Conservation (phyloP, 1,284 basidiomycete species). For the Takashimella koratensis region DNA sequence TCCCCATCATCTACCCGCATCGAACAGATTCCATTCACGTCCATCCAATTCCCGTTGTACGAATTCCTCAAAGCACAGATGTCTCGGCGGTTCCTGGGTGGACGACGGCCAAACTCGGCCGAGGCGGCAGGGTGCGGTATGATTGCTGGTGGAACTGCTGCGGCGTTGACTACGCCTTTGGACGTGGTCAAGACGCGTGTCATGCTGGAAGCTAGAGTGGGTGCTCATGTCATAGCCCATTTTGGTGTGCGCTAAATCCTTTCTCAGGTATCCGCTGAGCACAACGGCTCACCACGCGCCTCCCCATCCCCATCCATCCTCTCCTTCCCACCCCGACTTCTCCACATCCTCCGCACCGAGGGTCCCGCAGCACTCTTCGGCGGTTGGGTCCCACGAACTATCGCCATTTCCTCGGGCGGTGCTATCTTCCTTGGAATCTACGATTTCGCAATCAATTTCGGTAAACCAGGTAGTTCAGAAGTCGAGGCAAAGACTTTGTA, state of each 20-base stretch:
- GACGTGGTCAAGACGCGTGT: conserved; percentile 97
- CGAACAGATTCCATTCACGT: conserved; percentile 88
- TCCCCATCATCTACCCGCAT: neutral
- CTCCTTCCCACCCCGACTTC: conserved; percentile 58
- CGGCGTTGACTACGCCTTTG: conserved; percentile 85
- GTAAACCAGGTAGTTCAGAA: neutral
- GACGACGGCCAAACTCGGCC: conserved; percentile 63
- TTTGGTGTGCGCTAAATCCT: neutral
- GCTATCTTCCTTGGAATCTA: conserved; percentile 95
- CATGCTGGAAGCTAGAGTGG: conserved; percentile 83
- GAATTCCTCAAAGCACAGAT: conserved; percentile 75
- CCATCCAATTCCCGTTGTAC: conserved; percentile 94
- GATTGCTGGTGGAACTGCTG: conserved; percentile 84
- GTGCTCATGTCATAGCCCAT: no score
- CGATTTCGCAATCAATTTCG: conserved; percentile 54
- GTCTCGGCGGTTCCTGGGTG: conserved; percentile 48
- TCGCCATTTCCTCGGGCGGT: conserved; percentile 95
- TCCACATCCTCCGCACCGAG: conserved; percentile 67
- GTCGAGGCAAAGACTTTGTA: neutral
- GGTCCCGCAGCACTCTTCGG: conserved; percentile 75
- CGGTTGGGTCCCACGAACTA: conserved; percentile 83
- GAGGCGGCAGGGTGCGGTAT: conserved; percentile 91
- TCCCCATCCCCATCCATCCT: conserved; percentile 50
- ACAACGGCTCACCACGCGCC: neutral
- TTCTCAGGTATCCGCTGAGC: conserved; percentile 1